These are phyloP conservation scores for Claviceps cyperi DNA, from an alignment of 2,329 filamentous ascomycete species.

Conservation along the genomic window DNA sequence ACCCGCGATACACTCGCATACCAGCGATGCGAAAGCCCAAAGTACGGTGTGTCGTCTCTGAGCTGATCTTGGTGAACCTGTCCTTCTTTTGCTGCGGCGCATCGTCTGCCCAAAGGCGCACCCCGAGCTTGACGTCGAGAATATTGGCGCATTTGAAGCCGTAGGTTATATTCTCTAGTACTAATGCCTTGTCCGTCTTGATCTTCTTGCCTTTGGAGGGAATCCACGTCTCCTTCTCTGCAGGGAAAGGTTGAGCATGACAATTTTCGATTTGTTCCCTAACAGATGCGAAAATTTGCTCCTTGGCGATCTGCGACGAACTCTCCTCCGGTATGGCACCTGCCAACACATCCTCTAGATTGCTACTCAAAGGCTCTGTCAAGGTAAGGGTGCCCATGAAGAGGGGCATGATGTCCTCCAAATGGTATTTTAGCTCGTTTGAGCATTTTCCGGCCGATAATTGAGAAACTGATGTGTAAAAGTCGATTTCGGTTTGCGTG, in stretches of 20 bases:
- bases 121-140: conserved; percentile 82
- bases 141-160: conserved; percentile 81
- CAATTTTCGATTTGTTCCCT: conserved; percentile 17
- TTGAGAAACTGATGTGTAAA: conserved; percentile 49
- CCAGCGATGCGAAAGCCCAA: conserved; percentile 50
- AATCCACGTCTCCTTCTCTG: conserved; percentile 24
- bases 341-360: conserved; percentile 33
- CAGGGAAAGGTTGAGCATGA: conserved; percentile 4
- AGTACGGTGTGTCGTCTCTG: conserved; percentile 43
- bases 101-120: conserved; percentile 70
- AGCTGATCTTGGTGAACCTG: conserved; percentile 44
- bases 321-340: conserved; percentile 26
- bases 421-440: conserved; percentile 25
- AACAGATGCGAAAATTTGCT: conserved; percentile 20
- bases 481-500: conserved; percentile 68
- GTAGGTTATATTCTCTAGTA: conserved; percentile 69
- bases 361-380: conserved; percentile 35
- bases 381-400: conserved; percentile 71
- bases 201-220: conserved; percentile 45
- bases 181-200: conserved; percentile 63
- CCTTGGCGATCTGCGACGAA: conserved; percentile 18
- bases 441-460: conserved; percentile 49
- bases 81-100: conserved; percentile 43
- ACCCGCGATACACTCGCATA: conserved; percentile 49
- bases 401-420: conserved; percentile 68